A percentile compares a stretch with the other conserved stretches of the same genome.
Conservation (phyloP, 2,329 filamentous ascomycete species). For the Epichloe amarillans region DNA sequence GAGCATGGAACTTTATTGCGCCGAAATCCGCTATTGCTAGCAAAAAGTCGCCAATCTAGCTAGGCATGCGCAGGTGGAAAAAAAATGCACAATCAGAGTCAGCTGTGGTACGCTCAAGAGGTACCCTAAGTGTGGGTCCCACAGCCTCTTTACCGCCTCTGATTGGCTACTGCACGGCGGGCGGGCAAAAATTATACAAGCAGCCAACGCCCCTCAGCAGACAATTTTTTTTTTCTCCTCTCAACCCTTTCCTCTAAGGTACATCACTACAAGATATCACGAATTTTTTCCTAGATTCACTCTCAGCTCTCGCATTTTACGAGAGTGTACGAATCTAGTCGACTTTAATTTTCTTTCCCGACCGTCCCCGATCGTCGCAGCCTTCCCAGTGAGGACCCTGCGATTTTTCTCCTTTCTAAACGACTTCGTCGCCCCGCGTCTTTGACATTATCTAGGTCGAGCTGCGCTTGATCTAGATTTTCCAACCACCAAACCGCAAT, state of each 20-base stretch:
- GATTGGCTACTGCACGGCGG: slow-evolving; percentile 10
- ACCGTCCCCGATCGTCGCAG: slow-evolving; percentile 18
- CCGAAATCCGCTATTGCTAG: too few relatives aligned
- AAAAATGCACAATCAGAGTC: neutral
- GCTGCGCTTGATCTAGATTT: slow-evolving; percentile 64
- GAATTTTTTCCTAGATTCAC: slow-evolving; percentile 29
- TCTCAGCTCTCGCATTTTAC: slow-evolving; percentile 27
- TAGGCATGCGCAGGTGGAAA: neutral
- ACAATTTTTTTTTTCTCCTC: slow-evolving; percentile 22
- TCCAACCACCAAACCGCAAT: slow-evolving; percentile 53
- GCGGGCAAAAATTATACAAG: slow-evolving; percentile 20
- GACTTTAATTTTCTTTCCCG: slow-evolving; percentile 18
- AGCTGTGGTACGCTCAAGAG: slow-evolving; percentile 5
- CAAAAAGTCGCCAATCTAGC: neutral
- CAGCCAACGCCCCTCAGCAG: slow-evolving; percentile 24
- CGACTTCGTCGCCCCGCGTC: slow-evolving; percentile 25
- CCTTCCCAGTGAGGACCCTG: slow-evolving; percentile 22
- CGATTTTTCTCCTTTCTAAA: slow-evolving; percentile 19
- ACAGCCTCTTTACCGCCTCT: slow-evolving; percentile 2
- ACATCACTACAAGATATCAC: slow-evolving; percentile 20
- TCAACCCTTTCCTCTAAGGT: slow-evolving; percentile 17
- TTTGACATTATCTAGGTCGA: slow-evolving; percentile 51
- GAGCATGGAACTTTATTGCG: too few relatives aligned
- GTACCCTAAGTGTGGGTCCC: slow-evolving; percentile 13
- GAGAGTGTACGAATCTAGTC: slow-evolving; percentile 38